These are phyloP conservation scores for Chlamydomonas asymmetrica DNA, from an alignment of 139 green algal genomes.

Conservation along the genomic window DNA sequence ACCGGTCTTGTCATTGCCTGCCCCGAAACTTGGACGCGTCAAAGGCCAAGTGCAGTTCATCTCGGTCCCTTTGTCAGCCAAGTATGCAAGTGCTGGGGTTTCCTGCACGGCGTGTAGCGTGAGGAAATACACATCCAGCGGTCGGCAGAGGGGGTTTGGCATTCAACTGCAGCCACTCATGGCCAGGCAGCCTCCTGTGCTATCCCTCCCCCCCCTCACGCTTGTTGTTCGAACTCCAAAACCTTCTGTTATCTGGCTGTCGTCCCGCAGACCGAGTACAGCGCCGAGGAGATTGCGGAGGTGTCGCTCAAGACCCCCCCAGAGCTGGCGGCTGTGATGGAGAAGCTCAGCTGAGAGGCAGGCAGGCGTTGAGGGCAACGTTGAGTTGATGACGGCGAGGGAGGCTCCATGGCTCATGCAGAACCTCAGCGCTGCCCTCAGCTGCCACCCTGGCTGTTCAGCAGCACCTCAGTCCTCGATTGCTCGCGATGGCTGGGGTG, in stretches of 20 bases:
- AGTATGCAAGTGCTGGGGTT: not conserved
- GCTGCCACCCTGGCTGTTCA: too few species aligned
- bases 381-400: not conserved
- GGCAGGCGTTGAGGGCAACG: not conserved
- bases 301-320: conserved; percentile 42
- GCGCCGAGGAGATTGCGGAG: conserved; percentile 43
- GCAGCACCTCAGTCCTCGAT: not conserved
- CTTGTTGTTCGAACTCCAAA: too few species aligned
- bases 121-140: too few species aligned
- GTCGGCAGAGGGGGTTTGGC: not conserved
- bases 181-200: not conserved
- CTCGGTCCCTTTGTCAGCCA: not conserved
- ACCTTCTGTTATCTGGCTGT: too few species aligned
- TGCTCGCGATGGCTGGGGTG: not conserved
- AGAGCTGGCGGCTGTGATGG: conserved; percentile 56
- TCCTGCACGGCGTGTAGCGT: not conserved
- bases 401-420: not conserved
- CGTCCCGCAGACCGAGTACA: conserved; percentile 70
- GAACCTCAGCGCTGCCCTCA: too few species aligned
- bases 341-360: conserved; percentile 41
- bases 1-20: too few species aligned
- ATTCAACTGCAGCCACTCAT: not conserved
- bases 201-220: conserved; percentile 43
- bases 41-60: not conserved
- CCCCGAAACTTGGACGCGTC: too few species aligned